phyloP scores from a whole-genome alignment of 2,329 filamentous ascomycete genomes.

The Talaromyces sp. region DNA sequence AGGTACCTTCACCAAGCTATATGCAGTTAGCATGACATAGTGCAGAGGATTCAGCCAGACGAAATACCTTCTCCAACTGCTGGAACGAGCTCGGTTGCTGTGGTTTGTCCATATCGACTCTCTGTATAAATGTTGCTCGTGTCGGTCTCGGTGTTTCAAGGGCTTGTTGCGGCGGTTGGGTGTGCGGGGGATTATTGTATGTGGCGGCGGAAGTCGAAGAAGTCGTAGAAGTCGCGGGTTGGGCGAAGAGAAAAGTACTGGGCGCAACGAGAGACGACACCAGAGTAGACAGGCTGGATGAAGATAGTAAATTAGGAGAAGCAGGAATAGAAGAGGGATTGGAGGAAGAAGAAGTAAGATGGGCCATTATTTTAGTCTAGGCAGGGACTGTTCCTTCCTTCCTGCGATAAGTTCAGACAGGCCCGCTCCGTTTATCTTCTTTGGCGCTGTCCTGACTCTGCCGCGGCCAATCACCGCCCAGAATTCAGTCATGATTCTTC shows the following conservation, averaged over 20 bases:
- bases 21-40: slow-evolving; percentile 28
- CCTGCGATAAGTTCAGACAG: not conserved
- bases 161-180: slow-evolving; percentile 1
- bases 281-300: slow-evolving; percentile 22
- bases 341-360: slow-evolving; percentile 1
- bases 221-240: slow-evolving; percentile 23
- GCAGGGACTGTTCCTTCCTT: not conserved
- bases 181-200: slow-evolving; percentile 20
- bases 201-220: slow-evolving; percentile 9
- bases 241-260: slow-evolving; percentile 35
- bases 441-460: not conserved
- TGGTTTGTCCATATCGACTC: slow-evolving; percentile 74
- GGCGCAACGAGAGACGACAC: slow-evolving; percentile 37
- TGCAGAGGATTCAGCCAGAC: slow-evolving; percentile 4
- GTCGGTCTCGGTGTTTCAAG: not conserved
- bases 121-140: slow-evolving; percentile 11
- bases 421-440: slow-evolving; percentile 2
- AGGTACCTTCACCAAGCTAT: slow-evolving; percentile 89
- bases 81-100: slow-evolving; percentile 95
- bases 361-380: not conserved
- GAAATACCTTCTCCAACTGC: slow-evolving; percentile 78
- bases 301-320: slow-evolving; percentile 15
- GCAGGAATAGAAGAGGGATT: not conserved
- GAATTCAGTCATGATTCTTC: not conserved
- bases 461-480: not conserved